Conservation (phyloP, 441 rosid genomes). For the Breynia disticha region DNA sequence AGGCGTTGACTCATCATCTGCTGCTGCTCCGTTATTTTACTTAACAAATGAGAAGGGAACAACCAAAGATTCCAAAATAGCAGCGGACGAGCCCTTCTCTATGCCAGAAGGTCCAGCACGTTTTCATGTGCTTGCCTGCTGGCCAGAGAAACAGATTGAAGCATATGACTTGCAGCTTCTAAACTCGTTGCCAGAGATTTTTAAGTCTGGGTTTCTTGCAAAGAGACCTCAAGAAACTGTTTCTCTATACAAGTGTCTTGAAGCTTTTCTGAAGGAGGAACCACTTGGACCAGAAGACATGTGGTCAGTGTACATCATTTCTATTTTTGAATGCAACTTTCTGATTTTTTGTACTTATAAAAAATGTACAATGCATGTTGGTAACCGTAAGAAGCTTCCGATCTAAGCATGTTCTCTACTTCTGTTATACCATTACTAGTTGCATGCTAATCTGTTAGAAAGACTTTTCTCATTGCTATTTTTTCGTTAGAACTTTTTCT, state of each 20-base stretch:
- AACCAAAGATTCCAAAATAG: slow-evolving; percentile 37
- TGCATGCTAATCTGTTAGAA: too few relatives aligned
- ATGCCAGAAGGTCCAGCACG: slow-evolving; percentile 19
- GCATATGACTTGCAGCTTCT: slow-evolving; percentile 32
- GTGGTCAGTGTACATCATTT: slow-evolving; percentile 34
- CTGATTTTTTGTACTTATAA: too few relatives aligned
- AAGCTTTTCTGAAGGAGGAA: slow-evolving; percentile 64
- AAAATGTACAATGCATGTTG: too few relatives aligned
- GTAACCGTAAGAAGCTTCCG: too few relatives aligned
- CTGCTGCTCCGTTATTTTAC: slow-evolving; percentile 54
- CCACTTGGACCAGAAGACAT: slow-evolving; percentile 79
- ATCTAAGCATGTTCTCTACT: too few relatives aligned
- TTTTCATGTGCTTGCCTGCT: slow-evolving; percentile 34
- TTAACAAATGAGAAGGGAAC: slow-evolving; percentile 66
- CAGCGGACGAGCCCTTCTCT: slow-evolving; percentile 28
- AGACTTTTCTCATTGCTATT: too few relatives aligned
- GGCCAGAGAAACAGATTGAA: slow-evolving; percentile 39
- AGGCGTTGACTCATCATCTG: slow-evolving; percentile 33
- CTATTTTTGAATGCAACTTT: neutral
- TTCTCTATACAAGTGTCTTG: slow-evolving; percentile 56
- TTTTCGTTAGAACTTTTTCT: too few relatives aligned
- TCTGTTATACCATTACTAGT: too few relatives aligned
- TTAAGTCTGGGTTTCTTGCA: slow-evolving; percentile 29
- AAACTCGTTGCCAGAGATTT: slow-evolving; percentile 43
- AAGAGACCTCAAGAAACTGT: slow-evolving; percentile 45